A percentile compares a stretch with the other conserved stretches of the same genome.
Evolutionary conservation across 2,329 filamentous ascomycete species (phyloP).

Genomic region (Aspergillus puulaauensis): DNA sequence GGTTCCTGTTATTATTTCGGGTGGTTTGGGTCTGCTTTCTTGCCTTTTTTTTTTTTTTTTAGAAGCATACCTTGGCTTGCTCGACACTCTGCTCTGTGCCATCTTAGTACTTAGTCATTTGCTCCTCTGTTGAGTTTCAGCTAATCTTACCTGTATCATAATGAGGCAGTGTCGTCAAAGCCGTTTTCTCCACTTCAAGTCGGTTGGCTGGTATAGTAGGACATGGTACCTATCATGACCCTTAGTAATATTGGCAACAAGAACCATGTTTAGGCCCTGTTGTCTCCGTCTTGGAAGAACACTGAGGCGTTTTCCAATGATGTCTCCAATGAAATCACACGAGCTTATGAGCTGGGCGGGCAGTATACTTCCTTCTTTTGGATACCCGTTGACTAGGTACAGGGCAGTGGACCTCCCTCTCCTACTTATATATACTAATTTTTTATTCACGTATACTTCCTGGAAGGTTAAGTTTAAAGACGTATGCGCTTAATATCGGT

Average conservation of each 20-base stretch:
- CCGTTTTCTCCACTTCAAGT: neutral
- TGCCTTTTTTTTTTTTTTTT: neutral
- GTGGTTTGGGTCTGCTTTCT: neutral
- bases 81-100: neutral
- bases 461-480: too few species aligned
- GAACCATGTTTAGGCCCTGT: neutral
- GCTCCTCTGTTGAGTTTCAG: too few species aligned
- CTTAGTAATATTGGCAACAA: neutral
- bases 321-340: constrained; percentile 11
- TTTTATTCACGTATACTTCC: too few species aligned
- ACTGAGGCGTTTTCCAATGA: neutral
- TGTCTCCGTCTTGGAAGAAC: neutral
- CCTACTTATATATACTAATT: neutral
- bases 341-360: constrained; percentile 5
- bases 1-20: neutral
- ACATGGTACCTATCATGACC: neutral
- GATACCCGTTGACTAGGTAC: neutral
- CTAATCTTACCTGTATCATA: neutral
- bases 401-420: neutral
- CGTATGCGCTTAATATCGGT: too few species aligned
- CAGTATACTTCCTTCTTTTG: constrained; percentile 8
- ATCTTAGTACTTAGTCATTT: neutral
- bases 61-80: neutral
- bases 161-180: neutral
- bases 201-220: neutral